phyloP scores from a whole-genome alignment of 2,329 filamentous ascomycete species.

The Delphinella strobiligena region DNA sequence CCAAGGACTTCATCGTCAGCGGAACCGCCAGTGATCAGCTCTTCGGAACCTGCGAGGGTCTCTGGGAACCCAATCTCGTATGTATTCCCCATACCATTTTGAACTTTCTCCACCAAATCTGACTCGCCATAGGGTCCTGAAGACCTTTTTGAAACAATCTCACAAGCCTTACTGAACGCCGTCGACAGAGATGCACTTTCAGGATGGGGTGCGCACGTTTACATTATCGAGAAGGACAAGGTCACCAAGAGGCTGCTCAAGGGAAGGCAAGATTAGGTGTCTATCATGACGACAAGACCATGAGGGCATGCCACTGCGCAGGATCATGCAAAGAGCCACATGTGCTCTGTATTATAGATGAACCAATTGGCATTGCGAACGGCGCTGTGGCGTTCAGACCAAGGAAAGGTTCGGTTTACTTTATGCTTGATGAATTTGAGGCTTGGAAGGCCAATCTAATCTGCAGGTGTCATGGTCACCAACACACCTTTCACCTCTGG shows the following conservation, averaged over 20 bases:
- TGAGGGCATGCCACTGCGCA: neutral
- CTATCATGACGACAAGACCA: neutral
- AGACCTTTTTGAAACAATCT: constrained; percentile 96
- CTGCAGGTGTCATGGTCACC: neutral
- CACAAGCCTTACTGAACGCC: constrained; percentile 87
- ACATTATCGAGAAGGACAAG: constrained; percentile 99
- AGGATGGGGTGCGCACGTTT: constrained; percentile 96
- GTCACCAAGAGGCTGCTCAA: constrained; percentile 97
- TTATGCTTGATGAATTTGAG: neutral
- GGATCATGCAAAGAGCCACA: constrained; percentile 3
- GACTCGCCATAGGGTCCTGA: constrained; percentile 57
- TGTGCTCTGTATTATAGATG: constrained; percentile 6
- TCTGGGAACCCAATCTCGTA: constrained; percentile 97
- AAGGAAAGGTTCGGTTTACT: neutral
- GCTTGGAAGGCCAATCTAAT: neutral
- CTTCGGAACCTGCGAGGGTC: constrained; percentile 94
- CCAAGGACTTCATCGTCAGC: constrained; percentile 97
- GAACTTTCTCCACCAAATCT: constrained; percentile 2
- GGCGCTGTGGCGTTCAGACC: constrained; percentile 7
- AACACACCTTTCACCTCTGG: no score
- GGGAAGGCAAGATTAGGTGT: constrained; percentile 73
- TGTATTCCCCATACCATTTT: constrained; percentile 20
- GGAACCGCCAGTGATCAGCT: constrained; percentile 95
- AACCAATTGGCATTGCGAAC: constrained; percentile 8
- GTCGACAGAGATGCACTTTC: constrained; percentile 94